These are phyloP conservation scores for Chenopodium formosanum DNA, from an alignment of 148 eudicot genomes.

Conservation along the genomic window DNA sequence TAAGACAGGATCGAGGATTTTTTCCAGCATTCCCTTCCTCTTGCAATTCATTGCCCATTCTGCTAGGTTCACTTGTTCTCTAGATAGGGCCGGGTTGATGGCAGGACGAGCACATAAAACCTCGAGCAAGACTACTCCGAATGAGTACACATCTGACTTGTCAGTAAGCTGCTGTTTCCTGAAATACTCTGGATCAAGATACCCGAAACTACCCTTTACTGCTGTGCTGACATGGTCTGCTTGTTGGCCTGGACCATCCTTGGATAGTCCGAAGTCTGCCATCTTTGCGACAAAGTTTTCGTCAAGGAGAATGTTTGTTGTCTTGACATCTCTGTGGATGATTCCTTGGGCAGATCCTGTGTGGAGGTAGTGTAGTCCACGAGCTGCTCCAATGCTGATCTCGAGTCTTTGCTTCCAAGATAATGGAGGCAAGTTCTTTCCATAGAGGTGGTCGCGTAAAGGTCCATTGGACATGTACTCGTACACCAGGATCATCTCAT, in stretches of 20 bases:
- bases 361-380: conserved; percentile 87
- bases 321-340: conserved; percentile 86
- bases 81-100: conserved; percentile 64
- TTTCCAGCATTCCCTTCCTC: conserved; percentile 54
- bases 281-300: conserved; percentile 71
- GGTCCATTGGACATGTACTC: conserved; percentile 87
- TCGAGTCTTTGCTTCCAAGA: conserved; percentile 85
- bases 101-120: conserved; percentile 83
- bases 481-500: conserved; percentile 81
- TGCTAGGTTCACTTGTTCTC: conserved; percentile 89
- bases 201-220: conserved; percentile 87
- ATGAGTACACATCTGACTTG: conserved; percentile 90
- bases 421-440: conserved; percentile 51
- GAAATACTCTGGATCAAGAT: conserved; percentile 92
- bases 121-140: conserved; percentile 85
- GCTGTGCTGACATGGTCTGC: conserved; percentile 74
- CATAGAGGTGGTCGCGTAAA: conserved; percentile 74
- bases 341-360: conserved; percentile 79
- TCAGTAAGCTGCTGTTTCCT: conserved; percentile 86
- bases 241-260: conserved; percentile 42
- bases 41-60: conserved; percentile 86
- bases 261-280: conserved; percentile 85
- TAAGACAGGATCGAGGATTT: conserved; percentile 62
- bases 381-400: conserved; percentile 72
- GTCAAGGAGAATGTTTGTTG: conserved; percentile 77